Evolutionary conservation across 768 basidiomycete species (phyloP), one percentile per base, ranked within the genome.

Genomic region (Pholiota conissans): DNA sequence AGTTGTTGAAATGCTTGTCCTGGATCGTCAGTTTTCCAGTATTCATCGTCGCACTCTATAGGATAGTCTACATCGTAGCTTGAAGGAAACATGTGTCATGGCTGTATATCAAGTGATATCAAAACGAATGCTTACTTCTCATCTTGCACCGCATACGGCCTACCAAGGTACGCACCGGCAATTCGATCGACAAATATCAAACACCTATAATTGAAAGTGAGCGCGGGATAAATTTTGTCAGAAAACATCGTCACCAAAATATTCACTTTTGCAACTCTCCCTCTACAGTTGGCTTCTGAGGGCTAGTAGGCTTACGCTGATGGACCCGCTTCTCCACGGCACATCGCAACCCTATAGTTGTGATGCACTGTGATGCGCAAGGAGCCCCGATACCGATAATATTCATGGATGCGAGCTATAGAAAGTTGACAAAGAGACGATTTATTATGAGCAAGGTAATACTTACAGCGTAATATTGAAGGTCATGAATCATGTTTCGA

Each of bases 21-120:
- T 0, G 79, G 76, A 52, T 81, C 80, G 16, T 69, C 74, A 47
- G 73, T 73, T 16, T 82, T 73, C 76, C 76, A 78, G 51, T 75
- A 78, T 59, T 78, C 76, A 49, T 79, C 78, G 48, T 79, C 78
- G 59, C 79, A 80, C 62, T 91, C 87, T 20, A 85, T 78, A 9
- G 85, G 86, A 14, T 82, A 74, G 40, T 87, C 87, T 3, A 84
- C 74, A 59, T 91, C 87, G 62, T 87, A 84, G 61, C 86, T 86
- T 58, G 16, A 14, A 20, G 10, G 26, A 26, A 6, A 47, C 9
- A 11, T 2, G 42, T 22, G 22, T 22, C 59, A 26, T 61, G 49
- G 47, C 29, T n/a, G 14, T 10, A 40, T 32, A 27, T 14, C n/a
- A n/a, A 48, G 7, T 11, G 4, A 18, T 6, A 45, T 14, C 20